Conservation (phyloP, 192 early-diverging fungal species). For the Spinellus fusiger region DNA sequence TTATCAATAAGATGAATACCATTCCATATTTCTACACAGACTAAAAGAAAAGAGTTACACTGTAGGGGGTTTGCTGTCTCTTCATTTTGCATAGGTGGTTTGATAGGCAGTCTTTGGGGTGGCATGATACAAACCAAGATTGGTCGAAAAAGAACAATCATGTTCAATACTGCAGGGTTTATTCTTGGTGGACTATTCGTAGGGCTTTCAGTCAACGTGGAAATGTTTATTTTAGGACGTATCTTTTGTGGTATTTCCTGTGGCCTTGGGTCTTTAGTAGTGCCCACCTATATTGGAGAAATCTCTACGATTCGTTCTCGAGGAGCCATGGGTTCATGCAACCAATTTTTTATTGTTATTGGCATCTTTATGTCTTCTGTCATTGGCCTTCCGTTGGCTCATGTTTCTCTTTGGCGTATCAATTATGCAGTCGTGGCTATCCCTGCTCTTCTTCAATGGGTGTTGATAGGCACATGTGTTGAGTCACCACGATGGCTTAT, state of each 20-base stretch:
- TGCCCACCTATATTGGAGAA: conserved; percentile 73
- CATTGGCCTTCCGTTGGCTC: conserved; percentile 57
- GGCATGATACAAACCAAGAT: conserved; percentile 33
- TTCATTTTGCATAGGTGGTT: conserved; percentile 49
- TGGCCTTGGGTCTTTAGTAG: conserved; percentile 54
- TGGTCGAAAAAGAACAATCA: conserved; percentile 52
- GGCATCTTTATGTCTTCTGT: conserved; percentile 71
- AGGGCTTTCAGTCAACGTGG: conserved; percentile 49
- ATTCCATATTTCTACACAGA: background rate
- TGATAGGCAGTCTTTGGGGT: conserved; percentile 48
- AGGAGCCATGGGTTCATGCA: conserved; percentile 66
- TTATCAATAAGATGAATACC: too few relatives aligned
- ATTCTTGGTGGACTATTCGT: conserved; percentile 61
- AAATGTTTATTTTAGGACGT: conserved; percentile 68
- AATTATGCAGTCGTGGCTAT: conserved; percentile 59
- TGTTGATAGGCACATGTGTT: conserved; percentile 63
- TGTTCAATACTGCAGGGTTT: conserved; percentile 64
- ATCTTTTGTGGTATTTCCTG: conserved; percentile 68
- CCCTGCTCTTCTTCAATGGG: conserved; percentile 49
- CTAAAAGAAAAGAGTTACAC: too few relatives aligned
- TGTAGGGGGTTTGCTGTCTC: conserved; percentile 45
- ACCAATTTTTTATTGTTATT: conserved; percentile 74
- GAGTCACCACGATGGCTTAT: conserved; percentile 76
- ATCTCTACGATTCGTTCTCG: conserved; percentile 64
- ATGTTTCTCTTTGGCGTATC: conserved; percentile 62